Percentiles rank a stretch among this genome's conserved stretches.
These are phyloP conservation scores for Syzygium grande DNA, from an alignment of 345 rosid species.

Conservation along the genomic window DNA sequence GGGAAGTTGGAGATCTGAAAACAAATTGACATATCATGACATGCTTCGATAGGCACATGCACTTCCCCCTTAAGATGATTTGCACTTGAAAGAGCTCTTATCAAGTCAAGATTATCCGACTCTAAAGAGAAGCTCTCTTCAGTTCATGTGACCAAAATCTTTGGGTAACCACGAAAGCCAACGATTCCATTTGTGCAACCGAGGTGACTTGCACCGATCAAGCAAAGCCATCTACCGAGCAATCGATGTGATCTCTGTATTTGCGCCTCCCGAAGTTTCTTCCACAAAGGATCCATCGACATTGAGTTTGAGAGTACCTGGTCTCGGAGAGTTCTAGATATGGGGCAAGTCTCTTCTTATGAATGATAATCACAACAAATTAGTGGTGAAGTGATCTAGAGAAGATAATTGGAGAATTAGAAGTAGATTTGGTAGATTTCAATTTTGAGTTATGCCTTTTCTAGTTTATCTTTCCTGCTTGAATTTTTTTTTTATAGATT, in stretches of 20 bases:
- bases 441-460: background rate
- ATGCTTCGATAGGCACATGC: background rate
- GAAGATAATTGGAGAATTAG: background rate
- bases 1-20: background rate
- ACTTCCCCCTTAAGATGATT: background rate
- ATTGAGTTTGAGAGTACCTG: background rate
- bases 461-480: background rate
- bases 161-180: background rate
- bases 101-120: background rate
- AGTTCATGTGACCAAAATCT: background rate
- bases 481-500: no score
- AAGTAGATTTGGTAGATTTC: no score
- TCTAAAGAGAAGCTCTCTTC: background rate
- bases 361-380: background rate
- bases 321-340: background rate
- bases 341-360: background rate
- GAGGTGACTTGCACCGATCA: background rate
- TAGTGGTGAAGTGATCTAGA: background rate
- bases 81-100: background rate
- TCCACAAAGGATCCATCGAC: background rate
- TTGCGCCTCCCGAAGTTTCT: background rate
- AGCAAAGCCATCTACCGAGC: background rate
- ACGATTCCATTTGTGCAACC: background rate
- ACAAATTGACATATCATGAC: background rate
- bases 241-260: background rate